Evolutionary conservation across 805 yeast genomes (phyloP), one percentile per base, ranked within the genome.

Genomic region (Metschnikowia borealis): DNA sequence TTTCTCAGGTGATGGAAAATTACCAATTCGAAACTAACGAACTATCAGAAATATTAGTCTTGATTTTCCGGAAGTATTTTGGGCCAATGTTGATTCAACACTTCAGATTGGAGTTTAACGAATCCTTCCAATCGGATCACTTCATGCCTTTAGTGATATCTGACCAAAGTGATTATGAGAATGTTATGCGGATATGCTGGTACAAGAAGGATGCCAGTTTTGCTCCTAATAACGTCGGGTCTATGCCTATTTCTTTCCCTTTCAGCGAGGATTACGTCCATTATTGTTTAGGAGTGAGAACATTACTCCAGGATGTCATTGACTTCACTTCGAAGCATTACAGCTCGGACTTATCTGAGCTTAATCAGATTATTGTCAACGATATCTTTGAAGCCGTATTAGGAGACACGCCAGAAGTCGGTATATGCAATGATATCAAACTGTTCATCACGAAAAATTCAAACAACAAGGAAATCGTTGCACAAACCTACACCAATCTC

Each of bases 201-300:
- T 83, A 84, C 62, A 74, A 77, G 46, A 79, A 79, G 3, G 78
- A 73, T 48, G 78, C 78, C 14, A 62, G 70, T 1, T 73, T 72
- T 59, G 78, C 80, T 1, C 77, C 75, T 4, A 62, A 63, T 46
- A 66, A 61, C 55, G 67, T 62, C 6, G 80, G 80, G 51, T 85
- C 89, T 2, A 74, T 82, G 53, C 81, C 85, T 0, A 69, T 92
- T 2, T 66, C 69, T 6, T 72, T 73, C 47, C 97, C 98, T 14
- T 94, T 92, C 62, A 88, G 96, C 47, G 86, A 87, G 50, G 82
- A 89, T 52, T 91, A 89, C 61, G 91, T 96, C 23, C 85, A 89
- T 69, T 82, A 89, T 32, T 92, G 97, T 66, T 80, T 89, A 21
- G 83, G 87, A 35, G 67, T 88, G 17, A 77, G 89, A 48, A 77